Evolutionary conservation across 208 protist genomes (phyloP).

Genomic region (Trypanosoma brucei): DNA sequence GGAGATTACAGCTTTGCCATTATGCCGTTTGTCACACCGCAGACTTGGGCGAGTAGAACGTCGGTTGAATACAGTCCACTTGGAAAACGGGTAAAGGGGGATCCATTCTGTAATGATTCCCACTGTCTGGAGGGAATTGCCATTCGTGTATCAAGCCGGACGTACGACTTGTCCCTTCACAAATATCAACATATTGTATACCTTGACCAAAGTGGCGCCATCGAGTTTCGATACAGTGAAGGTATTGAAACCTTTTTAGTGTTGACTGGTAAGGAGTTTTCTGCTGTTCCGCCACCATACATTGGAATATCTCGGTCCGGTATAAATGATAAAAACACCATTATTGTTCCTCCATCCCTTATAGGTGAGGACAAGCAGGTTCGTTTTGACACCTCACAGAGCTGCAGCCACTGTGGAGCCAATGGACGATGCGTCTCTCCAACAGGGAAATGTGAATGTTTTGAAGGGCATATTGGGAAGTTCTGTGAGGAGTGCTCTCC

Average conservation of each 20-base stretch:
- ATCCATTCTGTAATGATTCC: slow-evolving; percentile 3
- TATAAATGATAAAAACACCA: slow-evolving; percentile 26
- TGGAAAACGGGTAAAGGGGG: background rate
- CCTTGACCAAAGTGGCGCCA: slow-evolving; percentile 15
- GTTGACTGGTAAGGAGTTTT: background rate
- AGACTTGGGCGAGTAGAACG: slow-evolving; percentile 4
- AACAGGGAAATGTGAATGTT: slow-evolving; percentile 20
- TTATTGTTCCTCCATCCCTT: slow-evolving; percentile 8
- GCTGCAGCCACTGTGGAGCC: slow-evolving; percentile 23
- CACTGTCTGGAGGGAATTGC: slow-evolving; percentile 5
- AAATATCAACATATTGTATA: slow-evolving; percentile 17
- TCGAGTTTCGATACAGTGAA: slow-evolving; percentile 20
- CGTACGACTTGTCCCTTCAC: background rate
- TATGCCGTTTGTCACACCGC: slow-evolving; percentile 14
- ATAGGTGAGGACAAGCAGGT: slow-evolving; percentile 7
- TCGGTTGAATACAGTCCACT: slow-evolving; percentile 6
- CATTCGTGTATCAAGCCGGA: slow-evolving; percentile 1
- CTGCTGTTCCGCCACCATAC: slow-evolving; percentile 24
- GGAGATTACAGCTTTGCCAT: slow-evolving; percentile 28
- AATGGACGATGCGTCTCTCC: slow-evolving; percentile 28
- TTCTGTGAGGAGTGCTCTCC: slow-evolving; percentile 18
- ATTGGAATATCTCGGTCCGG: slow-evolving; percentile 32
- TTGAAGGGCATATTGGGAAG: slow-evolving; percentile 22
- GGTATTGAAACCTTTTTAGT: slow-evolving; percentile 2
- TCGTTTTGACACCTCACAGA: slow-evolving; percentile 7